Evolutionary conservation across 108 stramenopile genomes (phyloP).

Genomic region (Pelagomonas calceolata): DNA sequence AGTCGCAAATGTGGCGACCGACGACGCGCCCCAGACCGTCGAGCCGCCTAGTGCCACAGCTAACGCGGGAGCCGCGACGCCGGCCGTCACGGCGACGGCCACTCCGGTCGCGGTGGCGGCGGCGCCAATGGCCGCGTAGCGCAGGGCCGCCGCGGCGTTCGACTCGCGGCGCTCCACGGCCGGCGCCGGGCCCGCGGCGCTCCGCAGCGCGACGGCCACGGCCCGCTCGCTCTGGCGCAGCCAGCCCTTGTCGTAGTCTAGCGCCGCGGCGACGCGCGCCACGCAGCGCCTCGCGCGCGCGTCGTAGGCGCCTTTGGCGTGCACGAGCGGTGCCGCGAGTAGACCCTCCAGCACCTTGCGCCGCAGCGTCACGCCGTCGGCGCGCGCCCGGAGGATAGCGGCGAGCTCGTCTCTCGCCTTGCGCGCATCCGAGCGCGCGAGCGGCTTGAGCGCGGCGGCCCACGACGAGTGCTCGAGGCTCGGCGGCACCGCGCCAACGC

Average conservation of each 20-base stretch:
- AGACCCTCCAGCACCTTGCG: background rate
- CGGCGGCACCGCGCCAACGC: background rate
- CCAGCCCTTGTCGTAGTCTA: background rate
- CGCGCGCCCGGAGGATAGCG: background rate
- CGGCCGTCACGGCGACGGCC: constrained; percentile 55
- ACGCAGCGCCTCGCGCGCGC: background rate
- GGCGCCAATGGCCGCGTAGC: constrained; percentile 38
- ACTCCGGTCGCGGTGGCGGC: constrained; percentile 50
- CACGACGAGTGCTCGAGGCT: background rate
- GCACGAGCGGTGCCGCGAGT: background rate
- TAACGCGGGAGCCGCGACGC: constrained; percentile 56
- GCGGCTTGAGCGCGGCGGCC: background rate
- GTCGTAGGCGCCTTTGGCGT: background rate
- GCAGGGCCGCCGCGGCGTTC: background rate
- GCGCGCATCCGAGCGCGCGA: background rate
- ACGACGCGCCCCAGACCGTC: constrained; percentile 27
- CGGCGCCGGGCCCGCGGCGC: background rate
- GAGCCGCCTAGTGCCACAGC: constrained; percentile 47
- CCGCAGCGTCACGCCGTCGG: background rate
- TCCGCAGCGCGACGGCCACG: background rate
- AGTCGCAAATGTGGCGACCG: constrained; percentile 30
- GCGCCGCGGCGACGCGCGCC: background rate
- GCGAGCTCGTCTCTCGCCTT: background rate
- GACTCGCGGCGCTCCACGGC: background rate
- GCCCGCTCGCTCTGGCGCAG: background rate